Conservation (phyloP, 1,284 basidiomycete species). For the Porodaedalea pini region DNA sequence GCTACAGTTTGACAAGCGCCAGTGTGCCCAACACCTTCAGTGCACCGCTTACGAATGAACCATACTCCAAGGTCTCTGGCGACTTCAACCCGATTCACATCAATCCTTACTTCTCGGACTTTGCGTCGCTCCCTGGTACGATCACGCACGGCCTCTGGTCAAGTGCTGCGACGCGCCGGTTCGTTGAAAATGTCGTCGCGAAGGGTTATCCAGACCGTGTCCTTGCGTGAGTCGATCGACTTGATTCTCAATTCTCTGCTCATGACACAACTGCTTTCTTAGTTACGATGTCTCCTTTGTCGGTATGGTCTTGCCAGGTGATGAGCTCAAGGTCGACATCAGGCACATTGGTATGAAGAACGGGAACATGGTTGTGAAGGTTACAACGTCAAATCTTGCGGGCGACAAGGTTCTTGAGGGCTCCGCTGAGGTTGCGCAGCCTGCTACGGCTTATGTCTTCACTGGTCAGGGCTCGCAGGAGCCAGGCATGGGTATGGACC, state of each 20-base stretch:
- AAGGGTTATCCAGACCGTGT: constrained; percentile 92
- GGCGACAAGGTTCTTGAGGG: constrained; percentile 93
- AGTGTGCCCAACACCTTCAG: constrained; percentile 60
- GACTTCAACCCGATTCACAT: constrained; percentile 99
- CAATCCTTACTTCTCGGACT: constrained; percentile 97
- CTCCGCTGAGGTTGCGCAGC: constrained; percentile 89
- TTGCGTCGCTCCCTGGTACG: constrained; percentile 89
- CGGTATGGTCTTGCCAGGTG: constrained; percentile 96
- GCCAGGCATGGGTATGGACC: constrained; percentile 98
- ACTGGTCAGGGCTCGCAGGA: constrained; percentile 99
- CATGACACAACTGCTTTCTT: constrained; percentile 5
- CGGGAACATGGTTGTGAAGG: constrained; percentile 89
- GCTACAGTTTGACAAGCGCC: constrained; percentile 74
- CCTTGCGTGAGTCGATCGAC: constrained; percentile 55
- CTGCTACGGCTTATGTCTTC: constrained; percentile 94
- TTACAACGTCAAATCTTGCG: constrained; percentile 82
- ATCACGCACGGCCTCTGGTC: constrained; percentile 99
- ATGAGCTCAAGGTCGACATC: constrained; percentile 85
- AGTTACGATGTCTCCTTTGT: constrained; percentile 92
- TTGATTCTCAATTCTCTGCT: neutral
- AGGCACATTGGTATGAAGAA: constrained; percentile 89
- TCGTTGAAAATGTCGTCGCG: constrained; percentile 91
- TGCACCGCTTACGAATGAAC: constrained; percentile 86
- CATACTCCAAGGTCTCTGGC: constrained; percentile 93
- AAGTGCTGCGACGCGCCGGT: constrained; percentile 90